Base-by-base conservation (phyloP, 2,329 filamentous ascomycete genomes). In the Lecanicillium sp. region DNA sequence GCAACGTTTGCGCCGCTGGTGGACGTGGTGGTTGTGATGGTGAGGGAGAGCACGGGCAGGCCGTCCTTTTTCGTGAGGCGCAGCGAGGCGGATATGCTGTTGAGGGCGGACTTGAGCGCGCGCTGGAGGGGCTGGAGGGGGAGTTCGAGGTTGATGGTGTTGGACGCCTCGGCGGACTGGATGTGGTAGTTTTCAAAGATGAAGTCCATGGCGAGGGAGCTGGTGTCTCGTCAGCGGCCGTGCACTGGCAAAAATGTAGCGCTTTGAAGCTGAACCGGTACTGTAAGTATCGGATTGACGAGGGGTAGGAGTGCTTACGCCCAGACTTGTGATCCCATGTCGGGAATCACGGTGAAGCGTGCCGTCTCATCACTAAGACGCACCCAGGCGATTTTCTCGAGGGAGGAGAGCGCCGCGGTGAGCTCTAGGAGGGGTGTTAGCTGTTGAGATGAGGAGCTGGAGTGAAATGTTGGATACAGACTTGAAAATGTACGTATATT, bases 321-420 rank as follows among this genome's bases (percentile, higher is more conserved):
- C 93, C 93, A 98, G 47, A 97, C 91, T 74, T 97, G 91, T 8
- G 89, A 94, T 51, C 93, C 91, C 60, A 87, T 85, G 63, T 96
- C 90, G 1, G 93, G 90, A 53, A 97, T 91, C 60, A 97, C 87
- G 51, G 93, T 97, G 70, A 98, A 95, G 57, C 90, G 90, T 49
- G 91, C 84, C 48, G 84, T 84, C 51, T 90, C 84, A 68, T 94
- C 81, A 68, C 91, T 88, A 27, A 98, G 79, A 55, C 90, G 86
- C 54, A 95, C 77, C 90, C 90, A 95, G 38, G 87, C 89, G 53
- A 94, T 84, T 66, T 91, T 90, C 56, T 90, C 88, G 26, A 86
- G 70, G 2, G 81, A 79, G 49, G 74, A 78, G 52, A 86, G 71
- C 12, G 81, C 81, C 10, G 79, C 77, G 2, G 78, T 78, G 54